phyloP scores from a whole-genome alignment of 768 basidiomycete species.

The Tulasnella sp. region DNA sequence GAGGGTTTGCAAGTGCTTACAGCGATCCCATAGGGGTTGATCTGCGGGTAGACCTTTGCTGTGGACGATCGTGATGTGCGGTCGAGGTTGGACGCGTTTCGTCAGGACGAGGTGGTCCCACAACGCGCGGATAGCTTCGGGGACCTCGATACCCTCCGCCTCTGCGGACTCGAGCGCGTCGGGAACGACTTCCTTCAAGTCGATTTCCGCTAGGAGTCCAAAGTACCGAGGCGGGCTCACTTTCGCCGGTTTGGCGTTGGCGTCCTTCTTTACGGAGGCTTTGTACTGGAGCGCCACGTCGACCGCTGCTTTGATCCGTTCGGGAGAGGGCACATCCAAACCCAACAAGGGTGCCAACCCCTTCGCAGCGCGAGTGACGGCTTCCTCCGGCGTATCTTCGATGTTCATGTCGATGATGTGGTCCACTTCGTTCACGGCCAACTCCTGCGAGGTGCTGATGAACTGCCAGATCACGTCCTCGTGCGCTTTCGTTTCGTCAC shows the following conservation, averaged over 20 bases:
- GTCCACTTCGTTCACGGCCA: constrained; percentile 54
- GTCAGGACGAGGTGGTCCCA: constrained; percentile 38
- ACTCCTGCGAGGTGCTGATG: constrained; percentile 48
- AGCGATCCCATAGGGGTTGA: constrained; percentile 40
- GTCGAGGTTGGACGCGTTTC: constrained; percentile 41
- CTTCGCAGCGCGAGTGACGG: constrained; percentile 47
- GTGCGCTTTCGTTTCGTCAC: constrained; percentile 46
- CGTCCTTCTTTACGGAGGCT: constrained; percentile 24
- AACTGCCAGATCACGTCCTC: constrained; percentile 81
- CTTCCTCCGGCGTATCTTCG: constrained; percentile 38
- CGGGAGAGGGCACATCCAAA: constrained; percentile 40
- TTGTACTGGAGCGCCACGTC: constrained; percentile 35
- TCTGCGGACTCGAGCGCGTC: constrained; percentile 25
- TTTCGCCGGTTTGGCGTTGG: constrained; percentile 18
- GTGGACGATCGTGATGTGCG: constrained; percentile 87
- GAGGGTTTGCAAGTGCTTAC: constrained; percentile 32
- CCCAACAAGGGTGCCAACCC: constrained; percentile 45
- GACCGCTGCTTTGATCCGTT: constrained; percentile 43
- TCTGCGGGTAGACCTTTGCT: constrained; percentile 32
- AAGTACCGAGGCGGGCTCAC: constrained; percentile 51
- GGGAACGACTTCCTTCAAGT: constrained; percentile 41
- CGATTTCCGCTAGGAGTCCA: constrained; percentile 63
- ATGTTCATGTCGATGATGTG: constrained; percentile 55
- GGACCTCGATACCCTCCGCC: constrained; percentile 22
- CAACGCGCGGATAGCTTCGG: constrained; percentile 28